A percentile compares a stretch with the other conserved stretches of the same genome.
Conservation (phyloP, 164 flowering plant genomes). For the Aristolochia fimbriata region DNA sequence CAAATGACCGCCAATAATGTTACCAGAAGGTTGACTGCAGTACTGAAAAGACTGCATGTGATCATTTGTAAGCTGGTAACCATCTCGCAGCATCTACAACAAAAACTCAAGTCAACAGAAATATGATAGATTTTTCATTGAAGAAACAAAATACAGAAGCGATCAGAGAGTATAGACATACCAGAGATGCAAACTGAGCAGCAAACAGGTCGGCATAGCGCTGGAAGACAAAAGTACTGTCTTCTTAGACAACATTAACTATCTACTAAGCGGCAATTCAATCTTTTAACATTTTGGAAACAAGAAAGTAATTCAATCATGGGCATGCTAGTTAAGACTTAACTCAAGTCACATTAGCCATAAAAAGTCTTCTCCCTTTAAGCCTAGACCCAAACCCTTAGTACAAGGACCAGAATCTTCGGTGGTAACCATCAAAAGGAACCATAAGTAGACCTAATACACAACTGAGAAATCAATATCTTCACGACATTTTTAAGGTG, state of each 20-base stretch:
- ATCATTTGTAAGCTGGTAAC: conserved; percentile 38
- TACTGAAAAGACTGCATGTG: conserved; percentile 28
- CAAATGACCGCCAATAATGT: conserved; percentile 16
- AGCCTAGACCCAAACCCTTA: too few relatives aligned
- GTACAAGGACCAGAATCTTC: too few relatives aligned
- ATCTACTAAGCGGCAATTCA: background rate
- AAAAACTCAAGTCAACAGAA: background rate
- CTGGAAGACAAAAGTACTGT: conserved; percentile 24
- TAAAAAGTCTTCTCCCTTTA: too few relatives aligned
- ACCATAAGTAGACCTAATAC: too few relatives aligned
- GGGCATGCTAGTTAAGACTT: background rate
- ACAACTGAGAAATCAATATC: too few relatives aligned
- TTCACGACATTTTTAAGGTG: too few relatives aligned
- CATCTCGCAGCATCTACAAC: conserved; percentile 70
- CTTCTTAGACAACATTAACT: background rate
- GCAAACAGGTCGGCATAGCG: conserved; percentile 76
- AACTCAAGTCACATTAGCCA: too few relatives aligned
- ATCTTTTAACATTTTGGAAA: background rate
- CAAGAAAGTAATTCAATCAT: background rate
- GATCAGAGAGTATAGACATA: conserved; percentile 22
- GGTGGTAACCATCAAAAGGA: too few relatives aligned
- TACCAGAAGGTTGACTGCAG: conserved; percentile 2
- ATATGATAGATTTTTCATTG: background rate
- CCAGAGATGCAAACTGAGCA: conserved; percentile 53
- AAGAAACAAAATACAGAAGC: background rate